Evolutionary conservation across 2,329 filamentous ascomycete species (phyloP), one percentile per base, ranked within the genome.

Genomic region (Verticillium tricorpus): DNA sequence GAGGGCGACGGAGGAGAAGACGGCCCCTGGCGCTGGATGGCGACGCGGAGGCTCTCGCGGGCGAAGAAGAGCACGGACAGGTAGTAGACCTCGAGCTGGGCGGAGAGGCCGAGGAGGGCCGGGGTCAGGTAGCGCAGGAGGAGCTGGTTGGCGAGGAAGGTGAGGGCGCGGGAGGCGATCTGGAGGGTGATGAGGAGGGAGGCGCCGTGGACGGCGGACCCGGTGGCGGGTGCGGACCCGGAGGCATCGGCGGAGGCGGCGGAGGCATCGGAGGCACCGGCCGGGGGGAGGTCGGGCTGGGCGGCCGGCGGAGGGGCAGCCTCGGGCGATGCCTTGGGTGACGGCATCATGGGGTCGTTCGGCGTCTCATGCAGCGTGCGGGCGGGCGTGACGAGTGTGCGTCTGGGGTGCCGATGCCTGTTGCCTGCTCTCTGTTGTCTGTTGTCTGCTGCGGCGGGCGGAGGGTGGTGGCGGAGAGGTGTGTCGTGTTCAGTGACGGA

Each of bases 21-120:
- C 28, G 61, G 72, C 66, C 65, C 65, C 67, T 93, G 90, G 59
- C 95, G 85, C 76, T 98, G 94, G 39, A 97, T 86, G 31, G 94
- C 93, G n/a, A 97, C 89, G 17, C 95, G 89, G 57, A 98, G 79
- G 69, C 90, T 94, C 76, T 99, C 95, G 45, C 95, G 85, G 0
- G 95, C 90, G 71, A 99, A 98, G 75, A 96, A 97, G 0, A 99
- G 83, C n/a, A 96, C 89, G 0, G 93, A 92, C 55, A 96, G 89
- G 63, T 94, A 93, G 74, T 93, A 97, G 1, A 98, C 87, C 70
- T 99, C 95, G 3, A 99, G 84, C 74, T 97, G 95, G 0, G 93
- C 89, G 2, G 93, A 90, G 5, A 96, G 82, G 6, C 94, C 95
- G 1, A 99, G 84, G 0, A 96, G 82, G 62, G 89, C 85, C 0